Percentiles rank a stretch among this genome's conserved stretches.
These are phyloP conservation scores for Melampsora medusae DNA, from an alignment of 1,284 basidiomycete species.

Conservation along the genomic window DNA sequence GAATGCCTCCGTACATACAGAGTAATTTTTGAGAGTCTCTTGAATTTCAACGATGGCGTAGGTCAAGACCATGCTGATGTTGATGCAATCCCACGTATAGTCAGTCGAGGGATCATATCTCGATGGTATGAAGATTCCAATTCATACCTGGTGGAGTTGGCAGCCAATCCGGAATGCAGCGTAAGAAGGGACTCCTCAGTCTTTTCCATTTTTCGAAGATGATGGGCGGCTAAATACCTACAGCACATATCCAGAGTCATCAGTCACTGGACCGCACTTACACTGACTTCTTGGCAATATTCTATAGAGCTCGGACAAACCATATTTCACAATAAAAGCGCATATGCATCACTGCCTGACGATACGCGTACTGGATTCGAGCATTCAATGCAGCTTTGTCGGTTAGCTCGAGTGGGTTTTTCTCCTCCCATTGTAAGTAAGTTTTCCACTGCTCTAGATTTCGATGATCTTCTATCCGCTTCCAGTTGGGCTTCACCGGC, in stretches of 20 bases:
- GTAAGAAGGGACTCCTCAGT: slow-evolving; percentile 77
- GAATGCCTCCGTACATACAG: slow-evolving; percentile 55
- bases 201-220: slow-evolving; percentile 71
- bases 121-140: not conserved
- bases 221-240: slow-evolving; percentile 86
- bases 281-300: not conserved
- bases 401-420: slow-evolving; percentile 86
- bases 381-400: slow-evolving; percentile 68
- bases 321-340: slow-evolving; percentile 93
- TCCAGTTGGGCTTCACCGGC: slow-evolving; percentile 45
- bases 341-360: slow-evolving; percentile 83
- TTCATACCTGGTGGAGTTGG: slow-evolving; percentile 73
- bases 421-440: slow-evolving; percentile 93
- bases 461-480: slow-evolving; percentile 62
- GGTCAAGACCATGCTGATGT: slow-evolving; percentile 40
- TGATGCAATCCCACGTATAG: not conserved
- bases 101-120: not conserved
- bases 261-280: slow-evolving; percentile 18
- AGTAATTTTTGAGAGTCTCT: slow-evolving; percentile 47
- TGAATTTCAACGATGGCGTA: slow-evolving; percentile 43
- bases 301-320: slow-evolving; percentile 58
- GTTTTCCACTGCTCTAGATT: slow-evolving; percentile 81
- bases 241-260: not conserved
- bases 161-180: slow-evolving; percentile 79
- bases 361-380: slow-evolving; percentile 77